phyloP scores from a whole-genome alignment of 1,284 basidiomycete species.

The Sutorius eximius region DNA sequence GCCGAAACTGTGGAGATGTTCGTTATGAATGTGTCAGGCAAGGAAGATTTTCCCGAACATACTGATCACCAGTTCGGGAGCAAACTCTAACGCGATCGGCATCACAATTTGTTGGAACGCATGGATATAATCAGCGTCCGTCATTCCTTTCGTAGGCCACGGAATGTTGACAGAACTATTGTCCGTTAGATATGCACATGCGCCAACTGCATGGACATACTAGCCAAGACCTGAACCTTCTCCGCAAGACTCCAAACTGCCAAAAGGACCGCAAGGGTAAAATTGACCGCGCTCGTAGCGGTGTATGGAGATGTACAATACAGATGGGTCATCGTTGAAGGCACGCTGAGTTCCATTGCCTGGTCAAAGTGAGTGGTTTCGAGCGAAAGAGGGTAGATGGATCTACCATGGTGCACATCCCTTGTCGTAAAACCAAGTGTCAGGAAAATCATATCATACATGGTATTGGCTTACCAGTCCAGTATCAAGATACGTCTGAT shows the following conservation, averaged over 20 bases:
- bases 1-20: constrained; percentile 73
- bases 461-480: constrained; percentile 74
- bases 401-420: constrained; percentile 94
- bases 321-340: constrained; percentile 88
- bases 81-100: constrained; percentile 96
- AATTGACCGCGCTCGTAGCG: constrained; percentile 90
- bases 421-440: constrained; percentile 42
- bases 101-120: constrained; percentile 96
- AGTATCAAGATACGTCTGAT: constrained; percentile 86
- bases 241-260: constrained; percentile 83
- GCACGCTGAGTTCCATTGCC: constrained; percentile 97
- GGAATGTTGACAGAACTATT: constrained; percentile 91
- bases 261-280: constrained; percentile 92
- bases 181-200: constrained; percentile 13
- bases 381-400: background rate
- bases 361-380: constrained; percentile 32
- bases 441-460: background rate
- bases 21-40: constrained; percentile 3
- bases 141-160: constrained; percentile 89
- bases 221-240: constrained; percentile 81
- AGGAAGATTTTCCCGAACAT: constrained; percentile 32
- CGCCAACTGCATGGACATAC: constrained; percentile 48
- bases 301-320: constrained; percentile 96
- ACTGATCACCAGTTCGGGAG: constrained; percentile 96
- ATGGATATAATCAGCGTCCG: constrained; percentile 94